These are phyloP conservation scores for Ogataea salicorniae DNA, from an alignment of 805 yeast genomes.

Conservation along the genomic window DNA sequence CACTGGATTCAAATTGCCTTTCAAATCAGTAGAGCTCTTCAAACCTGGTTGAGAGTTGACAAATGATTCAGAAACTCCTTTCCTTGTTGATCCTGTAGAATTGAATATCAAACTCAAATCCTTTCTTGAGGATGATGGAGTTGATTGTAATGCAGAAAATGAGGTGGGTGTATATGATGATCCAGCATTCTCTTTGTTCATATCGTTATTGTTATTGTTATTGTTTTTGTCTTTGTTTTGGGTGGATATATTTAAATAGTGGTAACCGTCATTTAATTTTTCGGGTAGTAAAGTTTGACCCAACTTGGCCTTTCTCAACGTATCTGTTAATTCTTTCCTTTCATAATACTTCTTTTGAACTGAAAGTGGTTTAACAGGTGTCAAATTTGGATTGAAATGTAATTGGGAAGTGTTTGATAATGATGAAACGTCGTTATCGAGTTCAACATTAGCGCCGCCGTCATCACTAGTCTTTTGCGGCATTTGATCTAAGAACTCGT, in stretches of 20 bases:
- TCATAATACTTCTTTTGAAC: constrained; percentile 2
- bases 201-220: neutral
- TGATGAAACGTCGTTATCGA: neutral
- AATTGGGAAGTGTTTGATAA: neutral
- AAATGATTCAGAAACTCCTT: constrained; percentile 19
- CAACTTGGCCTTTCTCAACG: constrained; percentile 20
- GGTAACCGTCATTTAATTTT: constrained; percentile 16
- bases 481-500: too few relatives aligned
- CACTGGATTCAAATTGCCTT: constrained; percentile 23
- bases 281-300: constrained; percentile 27
- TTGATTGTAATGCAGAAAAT: constrained; percentile 1
- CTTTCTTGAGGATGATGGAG: constrained; percentile 9
- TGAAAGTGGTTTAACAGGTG: constrained; percentile 12
- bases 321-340: constrained; percentile 16
- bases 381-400: constrained; percentile 8
- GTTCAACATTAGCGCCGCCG: neutral
- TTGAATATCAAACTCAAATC: constrained; percentile 8
- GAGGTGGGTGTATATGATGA: constrained; percentile 3
- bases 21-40: constrained; percentile 13
- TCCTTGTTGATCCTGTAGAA: neutral
- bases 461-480: too few relatives aligned
- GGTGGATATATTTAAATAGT: constrained; percentile 9
- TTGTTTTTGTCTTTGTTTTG: too few relatives aligned
- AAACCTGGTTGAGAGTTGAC: constrained; percentile 22
- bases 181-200: neutral